Conservation (phyloP, 441 rosid genomes). For the Pelargonium citronellum region DNA sequence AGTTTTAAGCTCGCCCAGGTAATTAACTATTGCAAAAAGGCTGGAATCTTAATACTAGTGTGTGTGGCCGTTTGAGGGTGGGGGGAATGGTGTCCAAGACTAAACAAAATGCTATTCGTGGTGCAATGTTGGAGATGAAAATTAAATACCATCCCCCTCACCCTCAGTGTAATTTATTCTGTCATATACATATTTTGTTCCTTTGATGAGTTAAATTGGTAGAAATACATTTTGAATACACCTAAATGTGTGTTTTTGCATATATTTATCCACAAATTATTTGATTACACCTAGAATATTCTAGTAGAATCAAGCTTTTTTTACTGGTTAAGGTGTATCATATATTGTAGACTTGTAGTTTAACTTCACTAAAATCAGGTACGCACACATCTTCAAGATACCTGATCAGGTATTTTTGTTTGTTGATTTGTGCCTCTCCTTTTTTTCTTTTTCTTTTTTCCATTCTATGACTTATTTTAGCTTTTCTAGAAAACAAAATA, state of each 20-base stretch:
- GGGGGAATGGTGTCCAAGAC: background rate
- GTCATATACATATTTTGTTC: background rate
- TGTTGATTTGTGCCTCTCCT: background rate
- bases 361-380: too few relatives aligned
- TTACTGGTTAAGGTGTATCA: too few relatives aligned
- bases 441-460: too few relatives aligned
- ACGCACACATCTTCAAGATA: too few relatives aligned
- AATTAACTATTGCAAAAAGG: constrained; percentile 22
- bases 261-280: too few relatives aligned
- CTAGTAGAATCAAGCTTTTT: too few relatives aligned
- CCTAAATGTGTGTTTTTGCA: background rate
- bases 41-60: background rate
- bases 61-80: background rate
- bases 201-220: background rate
- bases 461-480: background rate
- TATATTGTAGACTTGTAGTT: too few relatives aligned
- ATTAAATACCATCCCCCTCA: background rate
- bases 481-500: background rate
- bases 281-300: too few relatives aligned
- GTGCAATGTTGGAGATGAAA: background rate
- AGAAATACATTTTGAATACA: background rate
- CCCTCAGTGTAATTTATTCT: too few relatives aligned
- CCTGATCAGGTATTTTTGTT: background rate
- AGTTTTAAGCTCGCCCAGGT: constrained; percentile 97
- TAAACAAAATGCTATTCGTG: background rate